Conservation (phyloP, 768 basidiomycete genomes). For the Psilocybe cubensis region DNA sequence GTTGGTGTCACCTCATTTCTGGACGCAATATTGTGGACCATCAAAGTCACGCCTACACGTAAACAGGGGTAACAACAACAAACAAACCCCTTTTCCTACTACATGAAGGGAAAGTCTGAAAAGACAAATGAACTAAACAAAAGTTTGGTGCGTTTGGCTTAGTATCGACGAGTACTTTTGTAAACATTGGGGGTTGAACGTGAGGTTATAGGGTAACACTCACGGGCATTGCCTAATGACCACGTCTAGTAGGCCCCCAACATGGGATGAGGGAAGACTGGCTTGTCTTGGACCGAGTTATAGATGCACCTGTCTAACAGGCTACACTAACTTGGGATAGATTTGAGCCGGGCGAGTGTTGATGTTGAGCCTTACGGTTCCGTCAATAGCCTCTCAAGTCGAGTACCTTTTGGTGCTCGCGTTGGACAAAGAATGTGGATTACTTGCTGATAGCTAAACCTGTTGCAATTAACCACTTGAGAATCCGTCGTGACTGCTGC, state of each 20-base stretch:
- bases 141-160: slow-evolving; percentile 5
- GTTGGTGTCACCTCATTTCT: slow-evolving; percentile 3
- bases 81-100: slow-evolving; percentile 29
- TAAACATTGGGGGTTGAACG: slow-evolving; percentile 13
- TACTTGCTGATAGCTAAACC: slow-evolving; percentile 45
- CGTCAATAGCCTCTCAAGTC: slow-evolving; percentile 23
- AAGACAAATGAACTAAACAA: slow-evolving; percentile 12
- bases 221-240: neutral
- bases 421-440: slow-evolving; percentile 37
- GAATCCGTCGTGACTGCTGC: slow-evolving; percentile 38
- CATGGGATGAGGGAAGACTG: slow-evolving; percentile 29
- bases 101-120: slow-evolving; percentile 28
- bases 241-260: slow-evolving; percentile 24
- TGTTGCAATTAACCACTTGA: slow-evolving; percentile 38
- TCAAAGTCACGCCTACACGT: slow-evolving; percentile 15
- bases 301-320: slow-evolving; percentile 37
- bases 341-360: slow-evolving; percentile 25
- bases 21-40: slow-evolving; percentile 21
- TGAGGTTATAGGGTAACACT: neutral
- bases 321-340: slow-evolving; percentile 36
- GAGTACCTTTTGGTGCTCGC: slow-evolving; percentile 31
- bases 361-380: slow-evolving; percentile 1
- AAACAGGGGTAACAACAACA: slow-evolving; percentile 26
- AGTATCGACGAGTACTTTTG: slow-evolving; percentile 15
- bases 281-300: slow-evolving; percentile 36